A percentile compares a stretch with the other conserved stretches of the same genome.
These are phyloP conservation scores for Emericellopsis atlantica DNA, from an alignment of 2,329 filamentous ascomycete genomes.

Conservation along the genomic window DNA sequence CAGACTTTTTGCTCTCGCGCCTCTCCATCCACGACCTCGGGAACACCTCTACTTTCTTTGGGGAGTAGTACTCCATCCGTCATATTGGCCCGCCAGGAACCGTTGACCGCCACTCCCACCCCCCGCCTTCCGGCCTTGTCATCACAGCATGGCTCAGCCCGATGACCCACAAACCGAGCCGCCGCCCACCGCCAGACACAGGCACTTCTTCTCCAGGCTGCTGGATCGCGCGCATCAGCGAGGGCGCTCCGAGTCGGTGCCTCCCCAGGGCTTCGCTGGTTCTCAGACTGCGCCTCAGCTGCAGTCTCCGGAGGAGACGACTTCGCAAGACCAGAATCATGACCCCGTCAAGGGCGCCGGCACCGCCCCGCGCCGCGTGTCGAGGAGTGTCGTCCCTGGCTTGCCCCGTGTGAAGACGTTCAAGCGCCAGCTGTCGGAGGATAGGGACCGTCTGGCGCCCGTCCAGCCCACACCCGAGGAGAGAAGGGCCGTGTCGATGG, in stretches of 20 bases:
- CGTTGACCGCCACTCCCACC: conserved; percentile 1
- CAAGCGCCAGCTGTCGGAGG: conserved; percentile 72
- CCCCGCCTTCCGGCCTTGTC: background rate
- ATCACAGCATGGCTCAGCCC: conserved; percentile 17
- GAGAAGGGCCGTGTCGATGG: conserved; percentile 59
- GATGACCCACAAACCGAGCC: conserved; percentile 14
- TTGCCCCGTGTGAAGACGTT: conserved; percentile 69
- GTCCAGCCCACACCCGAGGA: conserved; percentile 50
- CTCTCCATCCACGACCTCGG: too few species aligned
- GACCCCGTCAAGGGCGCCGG: conserved; percentile 16
- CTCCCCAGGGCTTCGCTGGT: background rate
- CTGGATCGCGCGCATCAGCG: background rate
- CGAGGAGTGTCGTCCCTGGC: conserved; percentile 59
- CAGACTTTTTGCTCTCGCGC: too few species aligned
- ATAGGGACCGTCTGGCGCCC: conserved; percentile 58
- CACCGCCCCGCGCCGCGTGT: conserved; percentile 23
- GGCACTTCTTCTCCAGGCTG: conserved; percentile 1
- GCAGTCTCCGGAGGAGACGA: background rate
- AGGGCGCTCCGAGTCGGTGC: too few species aligned
- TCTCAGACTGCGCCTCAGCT: background rate
- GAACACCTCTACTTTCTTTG: too few species aligned
- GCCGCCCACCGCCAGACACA: conserved; percentile 11
- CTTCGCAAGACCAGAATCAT: background rate
- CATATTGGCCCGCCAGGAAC: background rate
- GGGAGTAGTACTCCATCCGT: background rate